These are phyloP conservation scores for Millerago galiae DNA, from an alignment of 805 yeast genomes.

Conservation along the genomic window DNA sequence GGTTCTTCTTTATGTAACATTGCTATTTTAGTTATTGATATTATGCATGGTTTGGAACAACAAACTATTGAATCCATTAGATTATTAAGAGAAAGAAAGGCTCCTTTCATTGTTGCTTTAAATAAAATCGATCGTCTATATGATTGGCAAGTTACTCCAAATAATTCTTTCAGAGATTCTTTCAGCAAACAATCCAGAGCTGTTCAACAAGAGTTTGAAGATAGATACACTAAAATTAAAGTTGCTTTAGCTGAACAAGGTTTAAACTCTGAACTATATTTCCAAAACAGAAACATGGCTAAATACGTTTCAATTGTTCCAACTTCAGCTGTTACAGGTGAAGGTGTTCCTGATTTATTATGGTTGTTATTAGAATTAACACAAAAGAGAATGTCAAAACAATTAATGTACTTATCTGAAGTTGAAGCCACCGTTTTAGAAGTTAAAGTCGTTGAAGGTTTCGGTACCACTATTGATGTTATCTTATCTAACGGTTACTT, in stretches of 20 bases:
- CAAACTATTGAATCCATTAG: slow-evolving; percentile 94
- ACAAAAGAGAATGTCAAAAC: slow-evolving; percentile 98
- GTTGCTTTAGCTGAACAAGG: slow-evolving; percentile 96
- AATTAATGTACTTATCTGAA: slow-evolving; percentile 89
- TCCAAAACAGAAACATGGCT: slow-evolving; percentile 88
- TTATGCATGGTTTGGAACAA: slow-evolving; percentile 98
- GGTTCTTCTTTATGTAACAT: slow-evolving; percentile 99
- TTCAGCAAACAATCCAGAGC: slow-evolving; percentile 73
- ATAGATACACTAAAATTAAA: slow-evolving; percentile 77
- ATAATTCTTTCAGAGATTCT: slow-evolving; percentile 95
- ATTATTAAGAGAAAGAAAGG: slow-evolving; percentile 90
- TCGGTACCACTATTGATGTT: slow-evolving; percentile 98
- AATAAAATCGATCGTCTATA: slow-evolving; percentile 97
- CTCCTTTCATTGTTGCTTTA: slow-evolving; percentile 95
- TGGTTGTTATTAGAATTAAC: slow-evolving; percentile 94
- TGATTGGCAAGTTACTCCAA: slow-evolving; percentile 87
- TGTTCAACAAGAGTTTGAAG: slow-evolving; percentile 89
- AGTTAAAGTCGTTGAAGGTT: slow-evolving; percentile 97
- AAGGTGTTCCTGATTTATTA: slow-evolving; percentile 98
- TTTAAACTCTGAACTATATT: slow-evolving; percentile 93
- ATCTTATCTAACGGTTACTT: slow-evolving; percentile 94
- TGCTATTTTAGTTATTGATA: slow-evolving; percentile 96
- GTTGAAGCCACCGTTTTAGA: slow-evolving; percentile 95
- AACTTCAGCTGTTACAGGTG: slow-evolving; percentile 98
- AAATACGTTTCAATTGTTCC: slow-evolving; percentile 95